Evolutionary conservation across 306 rosid genomes (phyloP).

Genomic region (Cucurbita moschata): DNA sequence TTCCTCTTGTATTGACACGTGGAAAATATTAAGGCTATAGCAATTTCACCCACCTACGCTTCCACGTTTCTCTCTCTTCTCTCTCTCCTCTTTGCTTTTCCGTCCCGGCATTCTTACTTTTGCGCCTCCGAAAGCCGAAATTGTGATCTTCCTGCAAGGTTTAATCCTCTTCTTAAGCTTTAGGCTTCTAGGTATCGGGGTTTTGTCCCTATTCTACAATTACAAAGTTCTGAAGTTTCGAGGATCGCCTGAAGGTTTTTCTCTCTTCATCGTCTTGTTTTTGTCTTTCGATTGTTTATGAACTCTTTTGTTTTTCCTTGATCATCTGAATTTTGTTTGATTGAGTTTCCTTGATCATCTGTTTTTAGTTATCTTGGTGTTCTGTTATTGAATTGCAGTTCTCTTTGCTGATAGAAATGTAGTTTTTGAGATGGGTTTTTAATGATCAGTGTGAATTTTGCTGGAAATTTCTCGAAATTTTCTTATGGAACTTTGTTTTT

Average conservation of each 20-base stretch:
- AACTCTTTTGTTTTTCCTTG: neutral
- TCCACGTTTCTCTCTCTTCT: neutral
- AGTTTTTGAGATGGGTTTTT: neutral
- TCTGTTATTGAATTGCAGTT: neutral
- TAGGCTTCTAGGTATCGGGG: slow-evolving; percentile 5
- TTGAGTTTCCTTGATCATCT: neutral
- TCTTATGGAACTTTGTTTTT: neutral
- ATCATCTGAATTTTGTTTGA: slow-evolving; percentile 6
- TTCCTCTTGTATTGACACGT: neutral
- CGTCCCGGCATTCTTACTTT: neutral
- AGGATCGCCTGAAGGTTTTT: neutral
- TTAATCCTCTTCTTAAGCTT: slow-evolving; percentile 6
- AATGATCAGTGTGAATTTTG: neutral
- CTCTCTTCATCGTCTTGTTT: neutral
- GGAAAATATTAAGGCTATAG: neutral
- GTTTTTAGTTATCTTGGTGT: neutral
- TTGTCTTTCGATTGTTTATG: neutral
- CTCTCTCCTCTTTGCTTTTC: neutral
- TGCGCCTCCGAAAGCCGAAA: slow-evolving; percentile 6
- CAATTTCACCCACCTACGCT: neutral
- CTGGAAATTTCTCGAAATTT: neutral
- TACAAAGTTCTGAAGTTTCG: slow-evolving; percentile 27
- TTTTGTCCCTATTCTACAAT: slow-evolving; percentile 4
- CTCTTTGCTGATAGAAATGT: neutral
- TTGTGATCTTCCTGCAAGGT: slow-evolving; percentile 9